Base-by-base conservation (phyloP, 2,329 filamentous ascomycete species). In the Aspergillus viridinutans region DNA sequence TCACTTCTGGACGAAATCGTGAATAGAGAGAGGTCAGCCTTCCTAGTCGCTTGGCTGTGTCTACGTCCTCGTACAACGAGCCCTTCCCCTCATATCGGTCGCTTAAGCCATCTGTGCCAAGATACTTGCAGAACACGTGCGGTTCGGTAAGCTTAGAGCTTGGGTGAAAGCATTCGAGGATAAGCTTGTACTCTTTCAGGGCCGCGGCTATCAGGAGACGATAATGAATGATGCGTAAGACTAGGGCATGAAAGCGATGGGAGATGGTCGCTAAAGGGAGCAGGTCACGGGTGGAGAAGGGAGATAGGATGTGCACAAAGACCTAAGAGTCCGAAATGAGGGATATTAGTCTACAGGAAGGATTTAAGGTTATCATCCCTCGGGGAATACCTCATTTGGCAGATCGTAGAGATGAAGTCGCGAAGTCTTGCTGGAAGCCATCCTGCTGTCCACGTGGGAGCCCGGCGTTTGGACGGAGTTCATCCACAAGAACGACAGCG, bases 91-190 rank as follows among this genome's bases (percentile, higher is more conserved):
- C 71, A 60, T 76, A 68, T 56, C 77, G 63, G 47, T 70, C 70
- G 53, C 78, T 76, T n/a, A 90, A 74, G 2, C 81, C 81, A 61
- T 85, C 78, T 1, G 87, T 90, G 29, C 83, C 84, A 10, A 87
- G 76, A 60, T 88, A 88, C 48, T 84, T 79, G 72, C 90, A 92
- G 68, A 83, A 82, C 12, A 91, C 80, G 54, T 85, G 86, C 0
- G 89, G 87, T 21, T 88, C 86, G 4, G 82, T 86, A 51, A 88
- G 78, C 71, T 86, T 87, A 25, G 82, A 85, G 60, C 80, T 84
- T 0, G 90, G 90, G 61, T 89, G 89, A 67, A 89, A 92, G 70
- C 88, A 90, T 75, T 93, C 89, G 45, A 95, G 83, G 40, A 92
- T 84, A 42, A 94, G 74, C 54, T 86, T 83, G 67, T 90, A 84